Evolutionary conservation across 768 basidiomycete genomes (phyloP).

Genomic region (Trametopsis cervina): DNA sequence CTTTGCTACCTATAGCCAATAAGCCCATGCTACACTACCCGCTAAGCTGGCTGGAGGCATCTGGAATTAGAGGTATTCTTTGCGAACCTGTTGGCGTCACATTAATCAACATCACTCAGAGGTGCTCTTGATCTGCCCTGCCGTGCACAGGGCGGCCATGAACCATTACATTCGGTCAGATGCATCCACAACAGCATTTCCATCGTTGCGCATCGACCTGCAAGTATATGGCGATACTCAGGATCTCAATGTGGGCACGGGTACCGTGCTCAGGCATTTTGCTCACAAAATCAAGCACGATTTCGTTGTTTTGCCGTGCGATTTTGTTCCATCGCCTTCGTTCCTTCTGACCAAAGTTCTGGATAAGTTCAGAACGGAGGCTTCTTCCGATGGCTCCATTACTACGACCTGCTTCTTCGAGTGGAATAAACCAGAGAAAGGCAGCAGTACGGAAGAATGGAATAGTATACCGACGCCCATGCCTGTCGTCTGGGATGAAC

Average conservation of each 20-base stretch:
- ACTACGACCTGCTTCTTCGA: constrained; percentile 65
- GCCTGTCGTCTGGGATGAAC: constrained; percentile 65
- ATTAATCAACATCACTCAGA: constrained; percentile 38
- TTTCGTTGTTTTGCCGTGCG: constrained; percentile 87
- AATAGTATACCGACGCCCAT: constrained; percentile 35
- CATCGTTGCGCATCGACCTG: constrained; percentile 66
- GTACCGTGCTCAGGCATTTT: constrained; percentile 71
- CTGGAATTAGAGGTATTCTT: constrained; percentile 70
- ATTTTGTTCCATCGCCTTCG: constrained; percentile 74
- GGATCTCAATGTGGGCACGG: constrained; percentile 62
- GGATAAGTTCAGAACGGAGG: constrained; percentile 76
- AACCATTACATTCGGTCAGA: constrained; percentile 84
- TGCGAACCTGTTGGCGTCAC: constrained; percentile 3
- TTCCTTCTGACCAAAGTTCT: constrained; percentile 66
- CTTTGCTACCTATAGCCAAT: constrained; percentile 82
- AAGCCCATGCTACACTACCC: constrained; percentile 81
- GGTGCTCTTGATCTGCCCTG: constrained; percentile 80
- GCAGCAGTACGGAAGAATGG: constrained; percentile 60
- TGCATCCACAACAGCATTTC: constrained; percentile 47
- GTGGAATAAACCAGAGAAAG: constrained; percentile 44
- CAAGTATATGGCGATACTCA: constrained; percentile 75
- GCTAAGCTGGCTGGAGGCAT: constrained; percentile 80
- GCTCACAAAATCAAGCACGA: constrained; percentile 71
- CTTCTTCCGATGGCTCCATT: constrained; percentile 54
- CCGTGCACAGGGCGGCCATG: constrained; percentile 65